phyloP scores from a whole-genome alignment of 2,329 filamentous ascomycete species.

The Pleurostoma richardsiae region DNA sequence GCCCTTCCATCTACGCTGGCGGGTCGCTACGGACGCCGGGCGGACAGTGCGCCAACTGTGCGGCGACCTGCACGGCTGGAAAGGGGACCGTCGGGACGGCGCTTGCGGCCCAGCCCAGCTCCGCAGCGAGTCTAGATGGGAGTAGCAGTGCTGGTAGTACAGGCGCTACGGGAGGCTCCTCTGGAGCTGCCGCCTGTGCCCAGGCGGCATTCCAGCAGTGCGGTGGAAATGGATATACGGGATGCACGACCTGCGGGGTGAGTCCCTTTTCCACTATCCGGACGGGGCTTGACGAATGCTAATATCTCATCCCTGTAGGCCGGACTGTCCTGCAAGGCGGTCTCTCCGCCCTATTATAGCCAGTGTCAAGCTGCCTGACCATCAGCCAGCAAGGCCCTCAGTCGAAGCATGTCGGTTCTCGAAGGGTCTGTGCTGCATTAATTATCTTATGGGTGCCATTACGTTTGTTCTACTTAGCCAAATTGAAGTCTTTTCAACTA shows the following conservation, averaged over 20 bases:
- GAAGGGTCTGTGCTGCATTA: too few relatives aligned
- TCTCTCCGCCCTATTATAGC: too few relatives aligned
- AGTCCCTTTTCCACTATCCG: too few relatives aligned
- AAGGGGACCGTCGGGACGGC: background rate
- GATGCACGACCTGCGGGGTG: constrained; percentile 3
- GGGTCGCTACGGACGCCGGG: constrained; percentile 34
- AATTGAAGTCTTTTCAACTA: too few relatives aligned
- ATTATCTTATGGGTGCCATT: too few relatives aligned
- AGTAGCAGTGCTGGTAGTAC: constrained; percentile 1
- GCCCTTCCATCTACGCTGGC: constrained; percentile 33
- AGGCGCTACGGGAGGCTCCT: background rate
- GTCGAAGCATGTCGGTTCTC: too few relatives aligned
- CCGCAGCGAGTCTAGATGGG: background rate
- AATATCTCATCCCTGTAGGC: too few relatives aligned
- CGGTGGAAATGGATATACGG: constrained; percentile 4
- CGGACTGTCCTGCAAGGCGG: too few relatives aligned
- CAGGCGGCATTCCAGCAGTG: constrained; percentile 5
- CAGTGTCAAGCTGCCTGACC: too few relatives aligned
- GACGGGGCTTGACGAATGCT: too few relatives aligned
- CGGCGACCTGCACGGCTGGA: constrained; percentile 29
- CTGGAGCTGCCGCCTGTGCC: background rate
- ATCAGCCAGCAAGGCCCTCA: too few relatives aligned
- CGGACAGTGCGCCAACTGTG: constrained; percentile 31
- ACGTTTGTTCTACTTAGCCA: too few relatives aligned
- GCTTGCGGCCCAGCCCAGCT: background rate